A percentile compares a stretch with the other conserved stretches of the same genome.
phyloP scores from a whole-genome alignment of 2,329 filamentous ascomycete genomes.

The Byssochlamys sp. region DNA sequence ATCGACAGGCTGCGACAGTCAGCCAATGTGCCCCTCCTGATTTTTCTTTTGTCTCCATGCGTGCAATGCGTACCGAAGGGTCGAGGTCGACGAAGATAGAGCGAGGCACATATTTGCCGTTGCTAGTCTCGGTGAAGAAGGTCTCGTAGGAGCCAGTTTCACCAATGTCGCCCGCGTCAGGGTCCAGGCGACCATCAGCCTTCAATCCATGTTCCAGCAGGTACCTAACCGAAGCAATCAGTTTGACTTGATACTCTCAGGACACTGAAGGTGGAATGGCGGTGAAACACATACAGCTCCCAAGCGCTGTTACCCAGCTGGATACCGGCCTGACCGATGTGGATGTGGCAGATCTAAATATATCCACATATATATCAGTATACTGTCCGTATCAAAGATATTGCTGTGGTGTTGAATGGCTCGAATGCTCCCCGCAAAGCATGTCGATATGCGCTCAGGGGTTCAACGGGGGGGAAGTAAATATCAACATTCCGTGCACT shows the following conservation, averaged over 20 bases:
- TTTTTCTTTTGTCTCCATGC: neutral
- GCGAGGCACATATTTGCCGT: slow-evolving; percentile 58
- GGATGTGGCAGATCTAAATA: slow-evolving; percentile 53
- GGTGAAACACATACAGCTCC: slow-evolving; percentile 51
- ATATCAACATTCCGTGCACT: slow-evolving; percentile 8
- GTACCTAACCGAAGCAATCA: slow-evolving; percentile 39
- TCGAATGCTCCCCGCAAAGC: neutral
- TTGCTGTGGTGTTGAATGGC: neutral
- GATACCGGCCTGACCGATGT: slow-evolving; percentile 59
- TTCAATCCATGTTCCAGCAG: slow-evolving; percentile 57
- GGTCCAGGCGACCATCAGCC: slow-evolving; percentile 50
- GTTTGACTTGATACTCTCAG: slow-evolving; percentile 3
- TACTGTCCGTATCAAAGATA: neutral
- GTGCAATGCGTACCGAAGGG: slow-evolving; percentile 43
- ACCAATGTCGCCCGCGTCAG: slow-evolving; percentile 44
- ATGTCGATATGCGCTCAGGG: slow-evolving; percentile 3
- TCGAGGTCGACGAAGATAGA: slow-evolving; percentile 60
- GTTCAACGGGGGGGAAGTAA: slow-evolving; percentile 13
- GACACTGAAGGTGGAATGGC: slow-evolving; percentile 14
- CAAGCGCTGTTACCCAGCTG: slow-evolving; percentile 61
- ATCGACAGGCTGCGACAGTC: slow-evolving; percentile 46
- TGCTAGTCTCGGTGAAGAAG: slow-evolving; percentile 57
- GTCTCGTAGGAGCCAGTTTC: slow-evolving; percentile 53
- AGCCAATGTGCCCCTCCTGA: slow-evolving; percentile 4
- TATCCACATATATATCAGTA: neutral